These are phyloP conservation scores for Neurospora sp. DNA, from an alignment of 2,329 filamentous ascomycete species.

Conservation along the genomic window DNA sequence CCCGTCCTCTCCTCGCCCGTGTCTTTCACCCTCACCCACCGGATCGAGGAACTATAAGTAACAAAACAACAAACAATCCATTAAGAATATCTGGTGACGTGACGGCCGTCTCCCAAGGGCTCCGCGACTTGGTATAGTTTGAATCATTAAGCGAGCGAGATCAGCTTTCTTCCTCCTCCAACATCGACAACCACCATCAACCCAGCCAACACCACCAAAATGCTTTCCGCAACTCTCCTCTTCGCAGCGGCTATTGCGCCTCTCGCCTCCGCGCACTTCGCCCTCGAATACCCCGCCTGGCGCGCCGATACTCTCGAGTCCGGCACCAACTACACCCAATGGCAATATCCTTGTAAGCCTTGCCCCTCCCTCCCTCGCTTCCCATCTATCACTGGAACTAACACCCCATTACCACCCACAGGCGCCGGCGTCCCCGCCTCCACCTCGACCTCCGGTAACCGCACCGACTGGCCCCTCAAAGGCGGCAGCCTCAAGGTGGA, in stretches of 20 bases:
- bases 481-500: conserved; percentile 38
- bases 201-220: conserved; percentile 12
- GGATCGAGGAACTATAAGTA: not conserved
- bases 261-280: conserved; percentile 37
- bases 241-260: conserved; percentile 26
- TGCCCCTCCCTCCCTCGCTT: not conserved
- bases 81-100: not conserved
- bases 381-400: not conserved
- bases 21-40: not conserved
- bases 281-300: conserved; percentile 37
- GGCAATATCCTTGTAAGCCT: conserved; percentile 39
- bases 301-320: conserved; percentile 35
- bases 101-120: not conserved
- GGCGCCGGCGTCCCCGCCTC: conserved; percentile 36
- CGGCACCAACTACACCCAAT: conserved; percentile 36
- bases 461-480: conserved; percentile 43
- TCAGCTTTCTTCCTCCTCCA: not conserved
- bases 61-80: not conserved
- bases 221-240: conserved; percentile 24
- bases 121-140: not conserved
- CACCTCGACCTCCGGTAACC: conserved; percentile 27
- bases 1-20: not conserved
- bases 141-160: not conserved
- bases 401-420: conserved; percentile 14
- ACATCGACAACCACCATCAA: not conserved